Percentiles rank a stretch among this genome's conserved stretches.
Conservation (phyloP, 2,329 filamentous ascomycete genomes). For the Colletotrichum godetiae region DNA sequence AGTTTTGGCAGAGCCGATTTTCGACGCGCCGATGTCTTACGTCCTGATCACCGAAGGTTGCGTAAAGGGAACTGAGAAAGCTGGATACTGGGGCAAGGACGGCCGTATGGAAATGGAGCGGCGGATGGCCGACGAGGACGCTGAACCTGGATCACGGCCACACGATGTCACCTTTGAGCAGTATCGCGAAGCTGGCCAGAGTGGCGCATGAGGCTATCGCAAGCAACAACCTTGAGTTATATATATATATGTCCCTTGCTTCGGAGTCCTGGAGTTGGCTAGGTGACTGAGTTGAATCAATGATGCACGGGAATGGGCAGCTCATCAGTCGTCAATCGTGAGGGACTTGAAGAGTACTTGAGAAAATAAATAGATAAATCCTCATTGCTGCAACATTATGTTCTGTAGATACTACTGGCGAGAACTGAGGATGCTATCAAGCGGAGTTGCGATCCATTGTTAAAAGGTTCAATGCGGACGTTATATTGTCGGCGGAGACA, state of each 20-base stretch:
- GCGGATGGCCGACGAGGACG: constrained; percentile 73
- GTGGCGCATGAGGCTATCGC: constrained; percentile 51
- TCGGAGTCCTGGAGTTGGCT: constrained; percentile 4
- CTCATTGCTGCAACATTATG: background rate
- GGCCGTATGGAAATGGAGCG: constrained; percentile 77
- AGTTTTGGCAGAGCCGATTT: constrained; percentile 83
- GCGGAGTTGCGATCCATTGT: background rate
- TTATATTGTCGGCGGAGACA: background rate
- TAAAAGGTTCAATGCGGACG: background rate
- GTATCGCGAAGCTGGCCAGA: constrained; percentile 59
- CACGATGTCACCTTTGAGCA: constrained; percentile 50
- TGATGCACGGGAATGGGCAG: background rate
- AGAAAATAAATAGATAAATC: no score
- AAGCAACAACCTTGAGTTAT: background rate
- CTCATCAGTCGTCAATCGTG: background rate
- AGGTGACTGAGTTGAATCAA: background rate
- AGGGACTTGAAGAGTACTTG: no score
- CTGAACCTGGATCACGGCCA: constrained; percentile 35
- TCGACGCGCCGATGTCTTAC: constrained; percentile 81
- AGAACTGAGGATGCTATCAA: no score
- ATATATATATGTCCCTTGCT: background rate
- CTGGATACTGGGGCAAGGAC: constrained; percentile 75
- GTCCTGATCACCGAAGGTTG: constrained; percentile 79
- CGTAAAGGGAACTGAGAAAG: constrained; percentile 70
- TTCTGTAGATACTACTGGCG: background rate